These are phyloP conservation scores for Cutaneotrichosporon sp. DNA, from an alignment of 1,284 basidiomycete genomes.

Conservation along the genomic window DNA sequence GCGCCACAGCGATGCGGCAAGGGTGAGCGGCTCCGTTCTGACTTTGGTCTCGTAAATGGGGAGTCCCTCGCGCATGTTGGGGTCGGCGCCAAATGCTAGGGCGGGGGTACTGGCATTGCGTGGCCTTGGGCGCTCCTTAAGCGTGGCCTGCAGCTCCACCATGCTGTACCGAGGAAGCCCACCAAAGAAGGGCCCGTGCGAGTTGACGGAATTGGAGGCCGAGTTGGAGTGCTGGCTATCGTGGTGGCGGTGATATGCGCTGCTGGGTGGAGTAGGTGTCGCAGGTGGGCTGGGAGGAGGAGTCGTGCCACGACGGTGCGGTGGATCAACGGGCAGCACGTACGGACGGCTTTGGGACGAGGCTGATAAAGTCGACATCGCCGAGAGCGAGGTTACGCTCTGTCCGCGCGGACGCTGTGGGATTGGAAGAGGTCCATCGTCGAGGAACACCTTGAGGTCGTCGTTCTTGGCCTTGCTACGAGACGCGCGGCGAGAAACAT, in stretches of 20 bases:
- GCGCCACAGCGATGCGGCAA: constrained; percentile 35
- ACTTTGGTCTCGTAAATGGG: not conserved
- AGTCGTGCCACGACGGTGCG: not conserved
- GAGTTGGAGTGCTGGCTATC: not conserved
- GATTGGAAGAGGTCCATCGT: not conserved
- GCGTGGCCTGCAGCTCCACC: not conserved
- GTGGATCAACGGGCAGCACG: constrained; percentile 24
- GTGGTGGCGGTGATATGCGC: not conserved
- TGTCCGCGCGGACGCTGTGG: not conserved
- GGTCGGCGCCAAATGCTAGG: constrained; percentile 1
- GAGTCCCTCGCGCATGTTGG: not conserved
- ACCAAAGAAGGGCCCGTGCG: not conserved
- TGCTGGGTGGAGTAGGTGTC: not conserved
- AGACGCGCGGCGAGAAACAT: too few species aligned
- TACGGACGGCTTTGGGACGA: constrained; percentile 12
- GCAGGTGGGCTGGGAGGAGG: not conserved
- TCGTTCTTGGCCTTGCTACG: too few species aligned
- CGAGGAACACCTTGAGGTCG: not conserved
- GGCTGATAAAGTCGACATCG: not conserved
- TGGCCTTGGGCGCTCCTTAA: not conserved
- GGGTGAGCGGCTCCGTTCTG: constrained; percentile 33
- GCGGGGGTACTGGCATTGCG: not conserved
- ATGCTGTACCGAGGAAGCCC: constrained; percentile 3
- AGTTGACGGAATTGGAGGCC: not conserved
- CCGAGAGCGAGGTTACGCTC: not conserved